phyloP scores from a whole-genome alignment of 108 stramenopile species.

The Cyclotella baltica region DNA sequence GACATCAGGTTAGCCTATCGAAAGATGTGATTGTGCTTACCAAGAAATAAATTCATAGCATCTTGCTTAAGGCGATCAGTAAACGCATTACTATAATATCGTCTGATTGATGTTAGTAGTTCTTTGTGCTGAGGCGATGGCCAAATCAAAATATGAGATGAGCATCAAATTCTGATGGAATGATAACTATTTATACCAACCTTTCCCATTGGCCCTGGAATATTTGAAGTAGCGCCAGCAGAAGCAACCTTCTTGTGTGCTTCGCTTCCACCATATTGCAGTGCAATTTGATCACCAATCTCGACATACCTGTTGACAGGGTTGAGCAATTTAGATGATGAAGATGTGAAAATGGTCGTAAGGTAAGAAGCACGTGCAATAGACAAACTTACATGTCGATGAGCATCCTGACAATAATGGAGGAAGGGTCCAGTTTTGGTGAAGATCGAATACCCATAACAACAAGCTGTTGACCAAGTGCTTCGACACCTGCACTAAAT shows the following conservation, averaged over 20 bases:
- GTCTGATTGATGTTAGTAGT: slow-evolving; percentile 92
- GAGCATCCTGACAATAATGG: slow-evolving; percentile 88
- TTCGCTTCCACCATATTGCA: slow-evolving; percentile 99
- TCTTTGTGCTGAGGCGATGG: slow-evolving; percentile 82
- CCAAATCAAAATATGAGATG: background rate
- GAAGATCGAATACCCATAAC: slow-evolving; percentile 92
- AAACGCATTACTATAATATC: slow-evolving; percentile 98
- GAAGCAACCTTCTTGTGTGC: slow-evolving; percentile 95
- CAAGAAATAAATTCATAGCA: slow-evolving; percentile 98
- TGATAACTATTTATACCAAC: slow-evolving; percentile 30
- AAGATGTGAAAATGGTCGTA: background rate
- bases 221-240: slow-evolving; percentile 69
- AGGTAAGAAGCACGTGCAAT: background rate
- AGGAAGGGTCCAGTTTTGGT: slow-evolving; percentile 83
- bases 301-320: slow-evolving; percentile 77
- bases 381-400: slow-evolving; percentile 83
- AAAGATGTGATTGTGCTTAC: no score
- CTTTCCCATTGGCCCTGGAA: slow-evolving; percentile 84
- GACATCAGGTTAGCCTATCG: no score
- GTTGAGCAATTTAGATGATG: background rate
- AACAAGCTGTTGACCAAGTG: slow-evolving; percentile 91
- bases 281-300: slow-evolving; percentile 95
- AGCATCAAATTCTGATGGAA: background rate
- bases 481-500: slow-evolving; percentile 94
- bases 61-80: slow-evolving; percentile 97